These are phyloP conservation scores for Yamadazyma takamatsuzukensis DNA, from an alignment of 805 yeast species.

Conservation along the genomic window DNA sequence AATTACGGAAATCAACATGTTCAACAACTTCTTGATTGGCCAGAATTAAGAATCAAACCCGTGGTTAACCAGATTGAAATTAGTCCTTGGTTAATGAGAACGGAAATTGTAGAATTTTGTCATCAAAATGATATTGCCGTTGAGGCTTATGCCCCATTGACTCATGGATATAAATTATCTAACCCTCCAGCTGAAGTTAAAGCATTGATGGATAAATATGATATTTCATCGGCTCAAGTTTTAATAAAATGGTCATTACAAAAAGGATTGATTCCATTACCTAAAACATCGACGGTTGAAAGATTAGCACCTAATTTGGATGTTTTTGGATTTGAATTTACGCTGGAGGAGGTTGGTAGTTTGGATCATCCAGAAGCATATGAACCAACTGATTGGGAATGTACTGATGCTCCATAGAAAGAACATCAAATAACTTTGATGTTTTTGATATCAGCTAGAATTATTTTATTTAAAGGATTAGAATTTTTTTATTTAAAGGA, in stretches of 20 bases:
- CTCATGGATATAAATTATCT: slow-evolving; percentile 31
- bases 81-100: slow-evolving; percentile 48
- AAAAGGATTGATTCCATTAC: slow-evolving; percentile 40
- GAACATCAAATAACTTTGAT: background rate
- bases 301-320: slow-evolving; percentile 23
- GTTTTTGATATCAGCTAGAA: no score
- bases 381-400: slow-evolving; percentile 78
- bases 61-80: slow-evolving; percentile 49
- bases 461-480: no score
- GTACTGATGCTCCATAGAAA: slow-evolving; percentile 50
- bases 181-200: slow-evolving; percentile 17
- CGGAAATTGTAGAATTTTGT: slow-evolving; percentile 32
- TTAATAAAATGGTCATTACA: slow-evolving; percentile 49
- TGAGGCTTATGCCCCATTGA: slow-evolving; percentile 38
- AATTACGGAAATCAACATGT: slow-evolving; percentile 58
- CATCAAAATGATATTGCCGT: slow-evolving; percentile 21
- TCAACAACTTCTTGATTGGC: slow-evolving; percentile 48
- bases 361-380: slow-evolving; percentile 42
- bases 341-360: slow-evolving; percentile 19
- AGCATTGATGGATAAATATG: slow-evolving; percentile 30
- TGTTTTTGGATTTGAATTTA: slow-evolving; percentile 23
- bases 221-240: slow-evolving; percentile 42
- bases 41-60: slow-evolving; percentile 40
- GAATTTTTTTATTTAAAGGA: no score
- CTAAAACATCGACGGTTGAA: slow-evolving; percentile 23